Base-by-base conservation (phyloP, 192 early-diverging fungal species). In the Umbelopsis isabellina region DNA sequence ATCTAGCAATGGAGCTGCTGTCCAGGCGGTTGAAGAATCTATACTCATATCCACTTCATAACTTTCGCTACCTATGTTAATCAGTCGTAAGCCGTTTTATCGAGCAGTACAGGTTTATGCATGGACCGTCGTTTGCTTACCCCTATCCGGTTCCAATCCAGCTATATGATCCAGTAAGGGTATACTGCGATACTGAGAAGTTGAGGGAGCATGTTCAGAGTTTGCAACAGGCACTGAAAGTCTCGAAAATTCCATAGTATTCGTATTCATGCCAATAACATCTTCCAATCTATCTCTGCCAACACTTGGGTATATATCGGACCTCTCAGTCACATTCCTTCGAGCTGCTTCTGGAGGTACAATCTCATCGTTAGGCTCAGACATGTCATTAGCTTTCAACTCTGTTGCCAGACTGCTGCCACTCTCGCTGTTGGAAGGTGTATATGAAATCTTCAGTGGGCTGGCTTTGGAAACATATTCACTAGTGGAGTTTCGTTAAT, bases 321-420 rank as follows among this genome's bases (percentile, higher is more conserved):
- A 18, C 4, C 27, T 35, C 18, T 61, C 55, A 1, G 55, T 18
- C 23, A 2, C 18, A 35, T 61, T 25, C 7, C 30, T 61, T 33
- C 55, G 55, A 61, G 55, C 55, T 35, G 33, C 2, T 13, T 61
- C 55, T 27, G 55, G 55, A 61, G 55, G 55, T 61, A 13, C 55
- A 15, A 61, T 2, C 11, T 61, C 27, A 3, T 61, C 30, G 11
- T 15, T 61, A 5, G 15, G 3, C 16, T 8, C 27, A 27, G 10
- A 12, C 15, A 12, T 10, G 11, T 30, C 3, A 11, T 61, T 30
- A 15, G 21, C 33, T 33, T 61, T 13, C 7, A 18, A 13, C 13
- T 61, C 30, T 35, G 55, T 11, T 33, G 30, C 27, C 33, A 30
- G 13, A 15, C 4, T 61, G 30, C 55, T 61, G 55, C 55, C 3